phyloP scores from a whole-genome alignment of 202 grass and related monocot genomes.

The Zizania palustris region DNA sequence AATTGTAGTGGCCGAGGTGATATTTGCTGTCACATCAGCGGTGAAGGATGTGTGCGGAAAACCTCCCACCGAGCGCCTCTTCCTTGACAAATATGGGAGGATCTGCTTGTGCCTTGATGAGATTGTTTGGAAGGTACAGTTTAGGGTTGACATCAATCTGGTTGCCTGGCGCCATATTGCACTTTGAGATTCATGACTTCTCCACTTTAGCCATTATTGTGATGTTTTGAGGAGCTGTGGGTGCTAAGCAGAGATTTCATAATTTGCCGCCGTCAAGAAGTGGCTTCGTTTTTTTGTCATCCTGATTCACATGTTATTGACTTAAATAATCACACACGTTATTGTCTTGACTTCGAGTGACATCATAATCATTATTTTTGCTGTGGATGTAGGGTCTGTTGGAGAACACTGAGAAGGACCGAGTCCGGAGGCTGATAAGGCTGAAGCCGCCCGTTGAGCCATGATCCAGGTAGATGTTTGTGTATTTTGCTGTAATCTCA shows the following conservation, averaged over 20 bases:
- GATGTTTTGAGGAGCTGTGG: too few species aligned
- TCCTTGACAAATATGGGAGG: slow-evolving; percentile 94
- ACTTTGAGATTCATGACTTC: too few species aligned
- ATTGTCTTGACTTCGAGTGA: too few species aligned
- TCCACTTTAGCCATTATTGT: too few species aligned
- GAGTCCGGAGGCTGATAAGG: slow-evolving; percentile 78
- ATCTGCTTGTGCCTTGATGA: slow-evolving; percentile 94
- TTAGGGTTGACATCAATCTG: not conserved
- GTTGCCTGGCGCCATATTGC: too few species aligned
- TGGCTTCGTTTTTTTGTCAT: too few species aligned
- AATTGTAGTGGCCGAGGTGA: slow-evolving; percentile 75
- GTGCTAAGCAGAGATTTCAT: too few species aligned
- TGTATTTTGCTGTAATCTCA: too few species aligned
- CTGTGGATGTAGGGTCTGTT: slow-evolving; percentile 63
- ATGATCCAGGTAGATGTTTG: slow-evolving; percentile 33
- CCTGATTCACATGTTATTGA: too few species aligned
- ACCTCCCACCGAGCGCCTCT: slow-evolving; percentile 80
- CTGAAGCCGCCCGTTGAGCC: slow-evolving; percentile 75
- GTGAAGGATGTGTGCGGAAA: slow-evolving; percentile 93
- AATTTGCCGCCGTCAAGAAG: too few species aligned
- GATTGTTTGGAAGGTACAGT: slow-evolving; percentile 90
- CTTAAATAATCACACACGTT: too few species aligned
- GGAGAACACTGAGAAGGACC: slow-evolving; percentile 86
- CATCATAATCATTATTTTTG: too few species aligned
- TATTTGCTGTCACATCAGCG: slow-evolving; percentile 83